A percentile compares a stretch with the other conserved stretches of the same genome.
Conservation (phyloP, 345 rosid genomes). For the Brassica cretica region DNA sequence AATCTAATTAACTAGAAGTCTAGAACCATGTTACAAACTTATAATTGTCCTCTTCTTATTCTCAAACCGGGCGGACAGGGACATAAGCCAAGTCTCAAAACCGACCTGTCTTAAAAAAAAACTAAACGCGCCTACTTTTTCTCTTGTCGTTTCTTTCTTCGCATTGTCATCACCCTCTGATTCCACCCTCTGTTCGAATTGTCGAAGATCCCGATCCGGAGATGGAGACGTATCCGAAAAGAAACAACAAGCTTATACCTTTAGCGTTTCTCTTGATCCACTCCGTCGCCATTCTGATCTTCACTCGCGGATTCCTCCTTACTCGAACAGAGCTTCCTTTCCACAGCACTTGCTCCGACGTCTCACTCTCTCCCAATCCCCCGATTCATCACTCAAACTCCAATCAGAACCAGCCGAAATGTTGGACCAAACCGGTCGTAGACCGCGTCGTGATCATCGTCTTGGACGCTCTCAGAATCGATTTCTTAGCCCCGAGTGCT, state of each 20-base stretch:
- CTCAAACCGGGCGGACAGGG: too few species aligned
- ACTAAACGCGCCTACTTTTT: too few species aligned
- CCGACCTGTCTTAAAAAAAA: too few species aligned
- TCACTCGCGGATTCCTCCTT: slow-evolving; percentile 82
- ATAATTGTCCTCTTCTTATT: too few species aligned
- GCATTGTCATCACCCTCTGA: background rate
- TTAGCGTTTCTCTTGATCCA: slow-evolving; percentile 51
- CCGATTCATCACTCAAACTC: background rate
- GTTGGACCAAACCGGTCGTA: slow-evolving; percentile 76
- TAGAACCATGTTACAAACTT: too few species aligned
- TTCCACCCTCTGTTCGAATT: too few species aligned
- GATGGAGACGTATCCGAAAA: slow-evolving; percentile 37
- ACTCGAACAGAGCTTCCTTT: slow-evolving; percentile 93
- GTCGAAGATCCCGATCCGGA: background rate
- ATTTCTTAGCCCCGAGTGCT: slow-evolving; percentile 76
- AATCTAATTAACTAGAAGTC: too few species aligned
- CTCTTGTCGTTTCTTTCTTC: background rate
- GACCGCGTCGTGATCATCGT: slow-evolving; percentile 72
- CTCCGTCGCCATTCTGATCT: slow-evolving; percentile 56
- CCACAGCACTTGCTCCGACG: slow-evolving; percentile 66
- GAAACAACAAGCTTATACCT: slow-evolving; percentile 34
- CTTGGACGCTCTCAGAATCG: slow-evolving; percentile 89
- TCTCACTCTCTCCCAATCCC: slow-evolving; percentile 39
- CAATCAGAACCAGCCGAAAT: slow-evolving; percentile 29
- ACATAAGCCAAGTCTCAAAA: too few species aligned